Conservation (phyloP, 2,329 filamentous ascomycete species). For the Claviceps humidiphila region DNA sequence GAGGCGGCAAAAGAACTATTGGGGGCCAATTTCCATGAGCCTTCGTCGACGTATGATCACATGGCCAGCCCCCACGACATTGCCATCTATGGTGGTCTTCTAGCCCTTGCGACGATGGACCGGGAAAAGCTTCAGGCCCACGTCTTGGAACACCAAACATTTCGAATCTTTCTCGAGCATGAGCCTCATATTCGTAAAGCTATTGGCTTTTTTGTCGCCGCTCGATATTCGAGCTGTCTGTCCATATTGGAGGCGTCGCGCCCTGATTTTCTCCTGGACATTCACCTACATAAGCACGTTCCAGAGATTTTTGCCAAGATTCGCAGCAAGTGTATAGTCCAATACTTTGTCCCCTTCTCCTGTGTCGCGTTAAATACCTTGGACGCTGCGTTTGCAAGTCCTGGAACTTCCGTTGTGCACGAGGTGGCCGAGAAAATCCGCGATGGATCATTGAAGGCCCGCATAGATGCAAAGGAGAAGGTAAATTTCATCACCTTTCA, state of each 20-base stretch:
- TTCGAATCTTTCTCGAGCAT: constrained; percentile 79
- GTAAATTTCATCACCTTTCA: constrained; percentile 22
- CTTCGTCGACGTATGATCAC: constrained; percentile 48
- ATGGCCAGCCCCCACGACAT: constrained; percentile 76
- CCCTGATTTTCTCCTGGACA: constrained; percentile 78
- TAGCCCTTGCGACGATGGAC: constrained; percentile 81
- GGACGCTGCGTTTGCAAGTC: constrained; percentile 58
- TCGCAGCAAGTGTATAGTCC: constrained; percentile 80
- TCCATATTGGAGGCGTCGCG: constrained; percentile 70
- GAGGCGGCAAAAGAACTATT: constrained; percentile 65
- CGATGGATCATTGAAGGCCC: constrained; percentile 55
- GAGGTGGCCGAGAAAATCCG: constrained; percentile 74
- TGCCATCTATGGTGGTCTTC: constrained; percentile 80
- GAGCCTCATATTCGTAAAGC: constrained; percentile 91
- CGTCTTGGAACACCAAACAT: constrained; percentile 68
- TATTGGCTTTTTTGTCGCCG: constrained; percentile 77
- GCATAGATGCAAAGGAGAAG: constrained; percentile 73
- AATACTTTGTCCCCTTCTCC: constrained; percentile 86
- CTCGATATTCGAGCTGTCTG: constrained; percentile 77
- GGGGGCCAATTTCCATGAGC: constrained; percentile 37
- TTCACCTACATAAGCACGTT: constrained; percentile 69
- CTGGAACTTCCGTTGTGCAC: constrained; percentile 49
- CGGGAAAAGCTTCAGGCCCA: constrained; percentile 58
- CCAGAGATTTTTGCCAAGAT: constrained; percentile 58
- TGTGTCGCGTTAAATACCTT: constrained; percentile 72